Base-by-base conservation (phyloP, 1,284 basidiomycete genomes). In the Agaricales sp. region DNA sequence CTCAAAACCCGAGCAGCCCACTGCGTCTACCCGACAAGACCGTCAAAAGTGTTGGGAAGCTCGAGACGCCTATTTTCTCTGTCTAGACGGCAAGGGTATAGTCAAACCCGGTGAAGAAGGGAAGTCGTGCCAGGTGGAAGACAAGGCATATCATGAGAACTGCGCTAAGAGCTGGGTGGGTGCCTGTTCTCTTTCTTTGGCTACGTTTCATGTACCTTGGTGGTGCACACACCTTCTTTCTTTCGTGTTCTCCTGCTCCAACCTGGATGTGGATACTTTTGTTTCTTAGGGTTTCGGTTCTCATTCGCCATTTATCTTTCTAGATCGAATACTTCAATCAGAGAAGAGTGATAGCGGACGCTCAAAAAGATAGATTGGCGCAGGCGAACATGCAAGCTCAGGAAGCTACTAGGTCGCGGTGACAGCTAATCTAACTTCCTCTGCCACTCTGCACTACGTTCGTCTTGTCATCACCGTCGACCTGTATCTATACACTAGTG, bases 281-380 rank as follows among this genome's bases (percentile, higher is more conserved):
- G n/a, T 30, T 30, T 6, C 26, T 30, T 30, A 30, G 6, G 26
- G 26, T 30, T 30, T 30, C 26, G 26, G 26, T 14, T 30, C n/a
- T n/a, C n/a, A 14, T 30, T 30, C 26, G 14, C 14, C 26, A 30
- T 30, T 39, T 55, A n/a, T n/a, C 14, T n/a, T 11, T 30, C 47
- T 54, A 91, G 88, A 80, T 91, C 57, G 82, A 83, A 25, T 90
- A 91, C 61, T 91, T 91, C 58, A 89, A 91, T 67, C 83, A 86
- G 59, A 75, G 87, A 30, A 71, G 87, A 47, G 74, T 87, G 22
- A 75, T 88, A 50, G 82, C 76, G 14, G 84, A 84, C 53, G 77
- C 78, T 50, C 85, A 87, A 63, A 82, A 81, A 56, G 76, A 78
- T 45, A 69, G 80, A 49, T 69, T 86, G 21, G 74, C 74, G 11